phyloP scores from a whole-genome alignment of 257 asterid genomes.

The Solanum rostratum region DNA sequence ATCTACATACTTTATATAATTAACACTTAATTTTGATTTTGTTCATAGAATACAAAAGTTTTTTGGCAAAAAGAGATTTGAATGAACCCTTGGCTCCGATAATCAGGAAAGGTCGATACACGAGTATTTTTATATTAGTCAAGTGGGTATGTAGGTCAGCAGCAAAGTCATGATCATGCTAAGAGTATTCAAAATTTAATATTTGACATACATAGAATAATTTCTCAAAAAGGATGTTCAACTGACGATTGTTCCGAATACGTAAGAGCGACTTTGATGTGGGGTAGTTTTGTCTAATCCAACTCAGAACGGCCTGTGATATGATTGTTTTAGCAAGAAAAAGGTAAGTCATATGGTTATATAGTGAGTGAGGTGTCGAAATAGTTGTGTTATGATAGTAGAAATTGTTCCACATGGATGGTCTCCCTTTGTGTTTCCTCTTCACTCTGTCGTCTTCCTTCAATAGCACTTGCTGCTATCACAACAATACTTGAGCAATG shows the following conservation, averaged over 20 bases:
- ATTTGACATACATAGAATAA: not conserved
- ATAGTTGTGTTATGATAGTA: conserved; percentile 13
- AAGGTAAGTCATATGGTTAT: not conserved
- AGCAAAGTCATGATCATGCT: not conserved
- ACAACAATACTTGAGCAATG: not conserved
- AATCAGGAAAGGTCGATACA: not conserved
- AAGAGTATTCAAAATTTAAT: not conserved
- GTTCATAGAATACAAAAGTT: not conserved
- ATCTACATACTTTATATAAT: not conserved
- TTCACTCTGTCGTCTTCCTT: conserved; percentile 3
- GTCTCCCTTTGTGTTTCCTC: conserved; percentile 15
- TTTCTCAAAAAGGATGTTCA: not conserved
- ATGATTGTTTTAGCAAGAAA: not conserved
- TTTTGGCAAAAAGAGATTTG: not conserved
- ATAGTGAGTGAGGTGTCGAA: not conserved
- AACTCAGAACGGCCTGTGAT: conserved; percentile 8
- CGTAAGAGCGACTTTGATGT: not conserved
- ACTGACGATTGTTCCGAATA: not conserved
- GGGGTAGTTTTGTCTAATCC: not conserved
- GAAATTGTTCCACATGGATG: conserved; percentile 31
- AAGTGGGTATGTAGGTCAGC: not conserved
- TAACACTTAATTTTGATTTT: not conserved
- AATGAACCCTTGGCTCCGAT: not conserved
- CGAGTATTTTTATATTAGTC: not conserved
- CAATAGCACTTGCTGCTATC: not conserved